Evolutionary conservation across 805 yeast genomes (phyloP), one percentile per base, ranked within the genome.

Genomic region (Candida dajiaensis): DNA sequence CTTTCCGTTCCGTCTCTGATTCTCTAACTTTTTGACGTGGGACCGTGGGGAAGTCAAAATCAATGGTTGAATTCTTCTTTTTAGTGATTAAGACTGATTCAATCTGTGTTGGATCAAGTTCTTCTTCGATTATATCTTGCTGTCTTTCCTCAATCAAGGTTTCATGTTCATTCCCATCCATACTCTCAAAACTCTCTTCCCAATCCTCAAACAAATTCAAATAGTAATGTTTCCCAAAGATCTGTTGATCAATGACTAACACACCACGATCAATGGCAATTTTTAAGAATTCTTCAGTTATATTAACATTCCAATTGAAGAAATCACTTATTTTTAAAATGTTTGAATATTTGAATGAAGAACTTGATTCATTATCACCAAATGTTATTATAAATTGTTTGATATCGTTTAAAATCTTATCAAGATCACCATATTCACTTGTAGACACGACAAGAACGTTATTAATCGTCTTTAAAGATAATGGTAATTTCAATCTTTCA

Each of bases 301-400:
- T 78, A 22, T 77, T 76, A 35, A 81, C 66, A 18, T 89, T 79
- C 87, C 90, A 85, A 44, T 76, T 74, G 50, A 81, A 80, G 31
- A 50, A 52, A 21, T 59, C 63, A 31, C 59, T 46, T 0, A 56
- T 56, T 43, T 59, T 65, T 22, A 52, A 33, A 3, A 67, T 46
- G 19, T 51, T 52, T 23, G 62, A 57, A 23, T 45, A 49, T 37
- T 54, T 57, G 40, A 45, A 59, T 6, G 57, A 52, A 31, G 58
- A 49, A n/a, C 42, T 50, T 33, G 65, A 52, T 9, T 62, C 54
- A 40, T 61, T 5, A 36, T 44, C 64, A 10, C 65, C 65, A 19
- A 66, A 67, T 3, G 62, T 58, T 5, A 42, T 35, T 11, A 66
- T 55, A 19, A 65, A 50, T 3, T 48, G 51, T 25, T 56, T 39